Conservation (phyloP, 1,284 basidiomycete species). For the Ganoderma meredithae region DNA sequence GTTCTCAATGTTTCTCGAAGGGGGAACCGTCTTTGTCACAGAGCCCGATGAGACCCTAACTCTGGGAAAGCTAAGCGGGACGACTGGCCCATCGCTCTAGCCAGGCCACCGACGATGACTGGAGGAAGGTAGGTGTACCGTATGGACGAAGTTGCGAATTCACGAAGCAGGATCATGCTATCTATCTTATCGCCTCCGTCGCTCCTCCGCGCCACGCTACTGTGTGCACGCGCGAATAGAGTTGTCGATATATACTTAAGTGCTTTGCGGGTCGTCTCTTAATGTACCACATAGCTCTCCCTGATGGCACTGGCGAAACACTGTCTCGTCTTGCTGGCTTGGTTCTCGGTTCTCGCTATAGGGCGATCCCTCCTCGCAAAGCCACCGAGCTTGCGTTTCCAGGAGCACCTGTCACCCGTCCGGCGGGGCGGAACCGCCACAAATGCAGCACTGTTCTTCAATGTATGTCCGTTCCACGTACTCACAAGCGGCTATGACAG, state of each 20-base stretch:
- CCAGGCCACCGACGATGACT: background rate
- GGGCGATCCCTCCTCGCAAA: constrained; percentile 8
- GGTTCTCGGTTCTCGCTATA: background rate
- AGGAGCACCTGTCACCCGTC: constrained; percentile 21
- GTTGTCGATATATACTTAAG: background rate
- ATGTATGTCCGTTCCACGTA: constrained; percentile 30
- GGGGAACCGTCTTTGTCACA: background rate
- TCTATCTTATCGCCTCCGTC: constrained; percentile 24
- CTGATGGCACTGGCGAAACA: background rate
- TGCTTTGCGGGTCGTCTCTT: background rate
- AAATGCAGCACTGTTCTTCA: constrained; percentile 40
- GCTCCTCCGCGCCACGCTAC: constrained; percentile 9
- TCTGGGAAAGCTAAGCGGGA: background rate
- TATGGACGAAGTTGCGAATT: constrained; percentile 20
- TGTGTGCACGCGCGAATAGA: background rate
- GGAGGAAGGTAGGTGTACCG: constrained; percentile 1
- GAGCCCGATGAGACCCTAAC: background rate
- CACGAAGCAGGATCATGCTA: constrained; percentile 26
- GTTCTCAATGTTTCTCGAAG: background rate
- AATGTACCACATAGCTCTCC: background rate
- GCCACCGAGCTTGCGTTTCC: constrained; percentile 15
- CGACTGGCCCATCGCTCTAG: background rate
- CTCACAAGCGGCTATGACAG: background rate
- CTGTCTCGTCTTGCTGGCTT: background rate
- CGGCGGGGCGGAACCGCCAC: constrained; percentile 13